Percentiles rank a stretch among this genome's conserved stretches.
Conservation (phyloP, 2,329 filamentous ascomycete species). For the Epichloe festucae region DNA sequence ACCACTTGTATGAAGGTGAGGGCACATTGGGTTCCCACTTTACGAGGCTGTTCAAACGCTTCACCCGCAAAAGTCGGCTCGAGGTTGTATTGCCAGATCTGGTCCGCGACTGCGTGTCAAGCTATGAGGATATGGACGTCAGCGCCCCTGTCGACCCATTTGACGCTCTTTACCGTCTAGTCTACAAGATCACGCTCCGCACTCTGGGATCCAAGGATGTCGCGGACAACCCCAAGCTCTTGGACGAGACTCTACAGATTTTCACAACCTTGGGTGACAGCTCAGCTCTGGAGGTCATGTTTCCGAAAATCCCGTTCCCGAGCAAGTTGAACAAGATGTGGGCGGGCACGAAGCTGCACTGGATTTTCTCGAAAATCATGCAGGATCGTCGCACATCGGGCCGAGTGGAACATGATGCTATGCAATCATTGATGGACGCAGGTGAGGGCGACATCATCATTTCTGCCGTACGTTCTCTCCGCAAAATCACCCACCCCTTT, state of each 20-base stretch:
- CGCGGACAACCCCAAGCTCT: slow-evolving; percentile 29
- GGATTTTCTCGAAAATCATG: slow-evolving; percentile 34
- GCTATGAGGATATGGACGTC: slow-evolving; percentile 1
- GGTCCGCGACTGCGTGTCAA: slow-evolving; percentile 24
- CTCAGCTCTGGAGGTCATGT: slow-evolving; percentile 34
- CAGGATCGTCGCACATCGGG: slow-evolving; percentile 29
- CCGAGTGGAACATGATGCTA: slow-evolving; percentile 31
- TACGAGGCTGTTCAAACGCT: slow-evolving; percentile 16
- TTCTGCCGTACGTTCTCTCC: slow-evolving; percentile 21
- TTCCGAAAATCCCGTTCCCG: slow-evolving; percentile 36
- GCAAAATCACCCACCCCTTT: no score
- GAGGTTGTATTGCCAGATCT: slow-evolving; percentile 26
- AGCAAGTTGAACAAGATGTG: slow-evolving; percentile 29
- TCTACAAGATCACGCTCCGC: slow-evolving; percentile 45
- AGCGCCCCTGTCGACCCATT: slow-evolving; percentile 32
- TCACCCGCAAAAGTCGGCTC: slow-evolving; percentile 26
- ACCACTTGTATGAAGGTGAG: slow-evolving; percentile 9
- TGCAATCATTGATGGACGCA: slow-evolving; percentile 40
- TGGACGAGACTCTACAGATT: slow-evolving; percentile 27
- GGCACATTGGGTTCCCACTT: slow-evolving; percentile 13
- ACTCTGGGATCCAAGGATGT: slow-evolving; percentile 40
- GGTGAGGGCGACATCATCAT: slow-evolving; percentile 31
- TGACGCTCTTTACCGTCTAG: slow-evolving; percentile 35
- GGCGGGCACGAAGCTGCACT: slow-evolving; percentile 33
- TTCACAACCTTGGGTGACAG: slow-evolving; percentile 34